These are phyloP conservation scores for Cutaneotrichosporon sp. DNA, from an alignment of 1,284 basidiomycete genomes.

Conservation along the genomic window DNA sequence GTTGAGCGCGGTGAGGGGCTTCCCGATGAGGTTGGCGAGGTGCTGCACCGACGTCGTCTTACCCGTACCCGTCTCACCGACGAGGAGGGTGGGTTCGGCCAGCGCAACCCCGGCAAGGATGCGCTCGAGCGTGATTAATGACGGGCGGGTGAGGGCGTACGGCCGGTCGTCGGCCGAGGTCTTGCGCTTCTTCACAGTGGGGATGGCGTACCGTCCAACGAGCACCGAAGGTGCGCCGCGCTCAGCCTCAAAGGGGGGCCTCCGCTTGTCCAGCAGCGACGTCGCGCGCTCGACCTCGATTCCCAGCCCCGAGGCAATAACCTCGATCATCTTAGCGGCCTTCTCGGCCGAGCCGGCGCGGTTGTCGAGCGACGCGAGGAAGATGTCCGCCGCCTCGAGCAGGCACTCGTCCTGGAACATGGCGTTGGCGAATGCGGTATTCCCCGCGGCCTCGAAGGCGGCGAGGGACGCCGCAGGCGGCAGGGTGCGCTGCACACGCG, in stretches of 20 bases:
- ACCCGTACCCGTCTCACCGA: slow-evolving; percentile 98
- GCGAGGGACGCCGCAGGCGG: slow-evolving; percentile 50
- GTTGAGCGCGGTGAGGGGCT: slow-evolving; percentile 84
- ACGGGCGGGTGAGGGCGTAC: slow-evolving; percentile 89
- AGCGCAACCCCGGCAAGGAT: slow-evolving; percentile 74
- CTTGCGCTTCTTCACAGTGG: slow-evolving; percentile 16
- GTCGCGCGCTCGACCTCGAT: slow-evolving; percentile 64
- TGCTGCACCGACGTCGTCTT: slow-evolving; percentile 94
- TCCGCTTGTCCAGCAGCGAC: slow-evolving; percentile 63
- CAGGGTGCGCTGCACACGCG: slow-evolving; percentile 67
- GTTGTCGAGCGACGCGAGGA: slow-evolving; percentile 70
- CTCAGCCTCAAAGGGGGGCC: slow-evolving; percentile 69
- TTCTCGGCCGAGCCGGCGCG: slow-evolving; percentile 55
- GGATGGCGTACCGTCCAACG: slow-evolving; percentile 40
- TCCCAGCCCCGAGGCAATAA: slow-evolving; percentile 66
- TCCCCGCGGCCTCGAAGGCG: slow-evolving; percentile 44
- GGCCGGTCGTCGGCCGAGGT: slow-evolving; percentile 55
- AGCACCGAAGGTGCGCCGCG: slow-evolving; percentile 56
- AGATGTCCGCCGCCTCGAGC: slow-evolving; percentile 86
- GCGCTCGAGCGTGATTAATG: slow-evolving; percentile 75
- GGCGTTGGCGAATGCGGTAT: slow-evolving; percentile 68
- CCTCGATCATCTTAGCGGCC: slow-evolving; percentile 39
- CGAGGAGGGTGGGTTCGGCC: slow-evolving; percentile 83
- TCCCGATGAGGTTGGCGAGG: slow-evolving; percentile 75
- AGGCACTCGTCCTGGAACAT: slow-evolving; percentile 85